A percentile compares a stretch with the other conserved stretches of the same genome.
These are phyloP conservation scores for Cenchrus purpureus DNA, from an alignment of 176 grass and related monocot genomes.

Conservation along the genomic window DNA sequence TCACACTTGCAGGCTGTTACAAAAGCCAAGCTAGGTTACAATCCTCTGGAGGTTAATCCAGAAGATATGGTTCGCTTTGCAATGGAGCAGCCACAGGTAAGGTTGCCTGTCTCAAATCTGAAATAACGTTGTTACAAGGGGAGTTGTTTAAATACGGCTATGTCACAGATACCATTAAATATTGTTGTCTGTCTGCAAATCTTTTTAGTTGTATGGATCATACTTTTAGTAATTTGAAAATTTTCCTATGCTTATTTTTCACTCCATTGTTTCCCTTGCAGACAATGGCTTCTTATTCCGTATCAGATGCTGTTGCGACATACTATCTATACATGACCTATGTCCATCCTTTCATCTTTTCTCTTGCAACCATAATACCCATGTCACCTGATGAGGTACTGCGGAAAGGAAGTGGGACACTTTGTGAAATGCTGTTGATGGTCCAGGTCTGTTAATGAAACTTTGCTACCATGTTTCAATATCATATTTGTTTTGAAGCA, in stretches of 20 bases:
- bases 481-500: slow-evolving; percentile 18
- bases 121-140: slow-evolving; percentile 1
- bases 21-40: slow-evolving; percentile 95
- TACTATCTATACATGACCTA: slow-evolving; percentile 99
- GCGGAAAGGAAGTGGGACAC: slow-evolving; percentile 95
- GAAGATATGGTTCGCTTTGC: slow-evolving; percentile 99
- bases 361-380: slow-evolving; percentile 97
- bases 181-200: slow-evolving; percentile 3
- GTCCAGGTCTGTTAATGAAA: slow-evolving; percentile 73
- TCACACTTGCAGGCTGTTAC: slow-evolving; percentile 84
- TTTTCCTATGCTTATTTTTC: slow-evolving; percentile 32
- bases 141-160: slow-evolving; percentile 18
- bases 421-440: slow-evolving; percentile 99
- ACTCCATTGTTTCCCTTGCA: slow-evolving; percentile 52
- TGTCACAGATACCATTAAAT: slow-evolving; percentile 31
- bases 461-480: slow-evolving; percentile 24
- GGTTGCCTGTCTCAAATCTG: not conserved
- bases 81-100: slow-evolving; percentile 86
- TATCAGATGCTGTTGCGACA: slow-evolving; percentile 97
- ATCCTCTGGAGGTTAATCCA: slow-evolving; percentile 96
- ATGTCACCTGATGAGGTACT: slow-evolving; percentile 96
- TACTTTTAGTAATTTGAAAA: slow-evolving; percentile 31
- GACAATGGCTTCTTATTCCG: slow-evolving; percentile 99
- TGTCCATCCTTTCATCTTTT: slow-evolving; percentile 99
- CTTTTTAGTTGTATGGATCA: not conserved